Evolutionary conservation across 1,284 basidiomycete genomes (phyloP).

Genomic region (Quambalaria eucalypti): DNA sequence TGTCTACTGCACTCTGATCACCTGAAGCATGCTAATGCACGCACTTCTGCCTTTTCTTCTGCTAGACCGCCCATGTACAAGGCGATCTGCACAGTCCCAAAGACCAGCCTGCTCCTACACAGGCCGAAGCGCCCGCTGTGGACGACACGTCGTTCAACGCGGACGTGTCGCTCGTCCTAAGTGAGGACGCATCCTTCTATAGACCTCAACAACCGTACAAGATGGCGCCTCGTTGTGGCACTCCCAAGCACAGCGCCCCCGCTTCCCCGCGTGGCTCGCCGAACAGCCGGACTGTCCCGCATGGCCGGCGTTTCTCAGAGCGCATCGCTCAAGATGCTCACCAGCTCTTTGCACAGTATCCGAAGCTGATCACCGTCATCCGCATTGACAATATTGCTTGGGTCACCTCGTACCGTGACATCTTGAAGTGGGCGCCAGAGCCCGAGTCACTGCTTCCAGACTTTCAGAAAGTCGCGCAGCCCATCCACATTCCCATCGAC

Average conservation of each 20-base stretch:
- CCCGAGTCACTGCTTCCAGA: constrained; percentile 4
- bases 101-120: neutral
- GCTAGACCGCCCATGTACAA: neutral
- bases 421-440: constrained; percentile 7
- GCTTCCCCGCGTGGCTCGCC: too few species aligned
- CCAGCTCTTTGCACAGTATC: too few species aligned
- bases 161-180: neutral
- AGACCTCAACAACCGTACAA: neutral
- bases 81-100: neutral
- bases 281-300: too few species aligned
- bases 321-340: too few species aligned
- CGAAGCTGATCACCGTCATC: constrained; percentile 1
- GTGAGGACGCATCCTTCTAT: neutral
- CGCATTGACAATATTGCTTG: constrained; percentile 13
- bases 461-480: neutral
- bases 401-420: constrained; percentile 3
- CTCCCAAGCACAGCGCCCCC: too few species aligned
- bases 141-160: neutral
- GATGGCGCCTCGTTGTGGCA: too few species aligned
- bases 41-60: neutral
- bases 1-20: neutral
- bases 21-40: neutral
- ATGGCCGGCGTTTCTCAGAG: too few species aligned
- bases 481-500: constrained; percentile 10
- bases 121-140: too few species aligned